Evolutionary conservation across 2,329 filamentous ascomycete species (phyloP).

Genomic region (Zymoseptoria ardabiliae): DNA sequence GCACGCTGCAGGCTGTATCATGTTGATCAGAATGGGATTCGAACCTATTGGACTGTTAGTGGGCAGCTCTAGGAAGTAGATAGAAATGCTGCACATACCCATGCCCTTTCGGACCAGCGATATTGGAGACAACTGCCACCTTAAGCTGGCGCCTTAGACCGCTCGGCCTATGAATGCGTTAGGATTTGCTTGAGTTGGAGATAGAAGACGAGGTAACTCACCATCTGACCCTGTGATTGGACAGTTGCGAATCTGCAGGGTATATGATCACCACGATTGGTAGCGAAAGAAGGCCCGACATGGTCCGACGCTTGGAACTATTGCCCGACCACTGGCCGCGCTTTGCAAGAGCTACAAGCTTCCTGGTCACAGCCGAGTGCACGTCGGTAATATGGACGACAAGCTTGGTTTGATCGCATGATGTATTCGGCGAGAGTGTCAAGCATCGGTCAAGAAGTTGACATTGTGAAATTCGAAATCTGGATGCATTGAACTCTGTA

Average conservation of each 20-base stretch:
- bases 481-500: neutral
- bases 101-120: constrained; percentile 2
- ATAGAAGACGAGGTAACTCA: neutral
- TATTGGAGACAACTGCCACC: neutral
- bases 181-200: neutral
- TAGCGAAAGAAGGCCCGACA: too few species aligned
- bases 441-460: neutral
- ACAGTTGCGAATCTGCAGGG: too few species aligned
- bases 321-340: too few species aligned
- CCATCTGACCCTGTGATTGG: neutral
- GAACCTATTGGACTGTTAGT: neutral
- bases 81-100: neutral
- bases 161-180: neutral
- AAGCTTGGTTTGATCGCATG: neutral
- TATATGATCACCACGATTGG: too few species aligned
- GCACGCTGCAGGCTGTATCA: too few species aligned
- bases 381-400: neutral
- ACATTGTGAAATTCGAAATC: neutral
- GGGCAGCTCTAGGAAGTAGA: neutral
- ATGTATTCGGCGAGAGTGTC: too few species aligned
- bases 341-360: too few species aligned
- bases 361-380: neutral
- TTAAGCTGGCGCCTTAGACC: constrained; percentile 1
- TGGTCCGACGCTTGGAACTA: too few species aligned
- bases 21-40: constrained; percentile 1